Evolutionary conservation across 1,284 basidiomycete genomes (phyloP).

Genomic region (Vanrija pseudolonga): DNA sequence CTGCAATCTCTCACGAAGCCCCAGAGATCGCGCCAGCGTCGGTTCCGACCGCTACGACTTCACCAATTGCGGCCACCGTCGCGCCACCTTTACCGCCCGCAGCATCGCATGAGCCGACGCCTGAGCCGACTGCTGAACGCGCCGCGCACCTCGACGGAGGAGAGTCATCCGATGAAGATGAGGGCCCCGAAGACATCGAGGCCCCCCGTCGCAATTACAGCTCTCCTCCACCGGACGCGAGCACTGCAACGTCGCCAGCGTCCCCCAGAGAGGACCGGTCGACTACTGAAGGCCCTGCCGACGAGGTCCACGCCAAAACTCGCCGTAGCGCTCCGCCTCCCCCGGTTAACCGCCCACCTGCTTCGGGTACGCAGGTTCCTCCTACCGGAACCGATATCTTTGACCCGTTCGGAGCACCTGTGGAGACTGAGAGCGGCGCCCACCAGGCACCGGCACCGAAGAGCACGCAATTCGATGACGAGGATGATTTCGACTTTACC

Average conservation of each 20-base stretch:
- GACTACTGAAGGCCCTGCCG: slow-evolving; percentile 40
- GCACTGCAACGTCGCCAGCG: neutral
- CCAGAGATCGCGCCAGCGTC: too few species aligned
- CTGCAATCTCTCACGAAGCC: too few species aligned
- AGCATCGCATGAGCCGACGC: neutral
- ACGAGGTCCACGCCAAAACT: slow-evolving; percentile 19
- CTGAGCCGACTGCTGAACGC: too few species aligned
- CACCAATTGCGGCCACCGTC: too few species aligned
- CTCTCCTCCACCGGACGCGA: slow-evolving; percentile 21
- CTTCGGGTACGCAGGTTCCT: neutral
- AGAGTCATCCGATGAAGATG: slow-evolving; percentile 39
- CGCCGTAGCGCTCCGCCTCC: slow-evolving; percentile 44
- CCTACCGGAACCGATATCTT: neutral
- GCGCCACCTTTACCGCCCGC: too few species aligned
- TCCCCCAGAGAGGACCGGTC: neutral
- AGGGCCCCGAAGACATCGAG: slow-evolving; percentile 50
- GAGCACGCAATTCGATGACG: slow-evolving; percentile 65
- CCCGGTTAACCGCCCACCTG: slow-evolving; percentile 8
- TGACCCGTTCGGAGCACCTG: slow-evolving; percentile 3
- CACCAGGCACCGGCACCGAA: slow-evolving; percentile 1
- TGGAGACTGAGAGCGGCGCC: neutral
- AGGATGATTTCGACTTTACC: slow-evolving; percentile 79
- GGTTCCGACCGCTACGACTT: too few species aligned
- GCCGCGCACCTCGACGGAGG: too few species aligned
- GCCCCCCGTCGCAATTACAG: slow-evolving; percentile 24